Evolutionary conservation across 805 yeast species (phyloP).

Genomic region (Candida tallmaniae): DNA sequence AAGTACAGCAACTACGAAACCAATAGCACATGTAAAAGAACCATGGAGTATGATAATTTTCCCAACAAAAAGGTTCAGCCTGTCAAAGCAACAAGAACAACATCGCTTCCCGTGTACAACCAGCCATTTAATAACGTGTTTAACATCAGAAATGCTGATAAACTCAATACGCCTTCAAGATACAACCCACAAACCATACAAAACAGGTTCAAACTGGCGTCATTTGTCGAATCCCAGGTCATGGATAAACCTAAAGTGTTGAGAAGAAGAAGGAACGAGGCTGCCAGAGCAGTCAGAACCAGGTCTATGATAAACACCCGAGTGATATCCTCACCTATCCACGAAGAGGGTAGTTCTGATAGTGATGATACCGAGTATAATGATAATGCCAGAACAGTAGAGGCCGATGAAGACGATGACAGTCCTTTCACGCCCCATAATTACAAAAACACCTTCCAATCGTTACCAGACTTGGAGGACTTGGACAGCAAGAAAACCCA

Average conservation of each 20-base stretch:
- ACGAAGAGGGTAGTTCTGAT: constrained; percentile 34
- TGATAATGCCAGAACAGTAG: constrained; percentile 19
- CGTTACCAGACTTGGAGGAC: constrained; percentile 42
- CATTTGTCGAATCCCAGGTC: constrained; percentile 38
- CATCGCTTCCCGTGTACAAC: constrained; percentile 38
- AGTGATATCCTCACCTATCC: constrained; percentile 38
- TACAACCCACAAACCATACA: constrained; percentile 38
- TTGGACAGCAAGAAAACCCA: constrained; percentile 41
- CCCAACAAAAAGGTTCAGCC: constrained; percentile 16
- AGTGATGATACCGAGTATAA: constrained; percentile 40
- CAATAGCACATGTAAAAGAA: constrained; percentile 1
- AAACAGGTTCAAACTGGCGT: constrained; percentile 44
- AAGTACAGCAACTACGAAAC: not conserved
- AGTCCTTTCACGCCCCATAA: constrained; percentile 42
- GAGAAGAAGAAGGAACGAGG: constrained; percentile 18
- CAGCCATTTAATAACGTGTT: constrained; percentile 36
- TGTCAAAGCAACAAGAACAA: constrained; percentile 40
- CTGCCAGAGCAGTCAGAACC: constrained; percentile 39
- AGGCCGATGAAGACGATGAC: constrained; percentile 23
- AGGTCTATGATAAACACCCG: constrained; percentile 34
- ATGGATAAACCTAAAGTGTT: constrained; percentile 31
- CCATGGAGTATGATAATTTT: constrained; percentile 3
- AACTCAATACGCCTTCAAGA: constrained; percentile 31
- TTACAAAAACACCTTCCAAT: constrained; percentile 29
- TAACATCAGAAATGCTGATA: constrained; percentile 40